Percentiles rank a stretch among this genome's conserved stretches.
These are phyloP conservation scores for Fusarium bulbicola DNA, from an alignment of 2,329 filamentous ascomycete genomes.

Conservation along the genomic window DNA sequence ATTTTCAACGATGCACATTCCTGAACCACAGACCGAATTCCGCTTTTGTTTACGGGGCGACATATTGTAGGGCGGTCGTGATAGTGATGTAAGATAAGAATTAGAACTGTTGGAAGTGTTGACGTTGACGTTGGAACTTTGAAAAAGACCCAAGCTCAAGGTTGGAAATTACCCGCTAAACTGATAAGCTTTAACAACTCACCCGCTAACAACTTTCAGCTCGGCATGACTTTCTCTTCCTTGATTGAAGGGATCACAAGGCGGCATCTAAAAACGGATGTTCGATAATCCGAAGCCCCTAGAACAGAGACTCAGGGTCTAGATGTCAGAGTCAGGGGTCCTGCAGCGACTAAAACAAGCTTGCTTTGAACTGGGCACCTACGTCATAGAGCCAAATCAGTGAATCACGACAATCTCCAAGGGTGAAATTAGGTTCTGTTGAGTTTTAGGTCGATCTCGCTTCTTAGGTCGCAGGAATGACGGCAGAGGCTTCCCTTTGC, in stretches of 20 bases:
- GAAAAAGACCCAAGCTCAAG: background rate
- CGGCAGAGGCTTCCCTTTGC: constrained; percentile 23
- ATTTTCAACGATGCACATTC: background rate
- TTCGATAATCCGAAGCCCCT: background rate
- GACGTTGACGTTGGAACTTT: background rate
- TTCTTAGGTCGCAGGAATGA: constrained; percentile 17
- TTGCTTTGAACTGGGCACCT: background rate
- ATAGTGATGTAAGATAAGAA: background rate
- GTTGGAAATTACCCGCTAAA: background rate
- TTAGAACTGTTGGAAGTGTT: background rate
- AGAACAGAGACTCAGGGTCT: background rate
- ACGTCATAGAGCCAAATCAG: constrained; percentile 25
- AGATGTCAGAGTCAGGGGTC: constrained; percentile 10
- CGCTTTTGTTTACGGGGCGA: background rate
- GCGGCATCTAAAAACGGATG: background rate
- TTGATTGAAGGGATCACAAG: constrained; percentile 1
- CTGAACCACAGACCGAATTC: background rate
- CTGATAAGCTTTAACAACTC: background rate
- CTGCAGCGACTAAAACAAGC: constrained; percentile 27
- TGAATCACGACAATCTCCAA: constrained; percentile 31
- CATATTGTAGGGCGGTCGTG: background rate
- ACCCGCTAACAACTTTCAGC: background rate
- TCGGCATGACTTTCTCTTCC: background rate
- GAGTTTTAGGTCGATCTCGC: constrained; percentile 4
- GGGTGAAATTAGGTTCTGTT: background rate